Conservation (phyloP, 2,329 filamentous ascomycete species). For the Ciborinia camelliae region DNA sequence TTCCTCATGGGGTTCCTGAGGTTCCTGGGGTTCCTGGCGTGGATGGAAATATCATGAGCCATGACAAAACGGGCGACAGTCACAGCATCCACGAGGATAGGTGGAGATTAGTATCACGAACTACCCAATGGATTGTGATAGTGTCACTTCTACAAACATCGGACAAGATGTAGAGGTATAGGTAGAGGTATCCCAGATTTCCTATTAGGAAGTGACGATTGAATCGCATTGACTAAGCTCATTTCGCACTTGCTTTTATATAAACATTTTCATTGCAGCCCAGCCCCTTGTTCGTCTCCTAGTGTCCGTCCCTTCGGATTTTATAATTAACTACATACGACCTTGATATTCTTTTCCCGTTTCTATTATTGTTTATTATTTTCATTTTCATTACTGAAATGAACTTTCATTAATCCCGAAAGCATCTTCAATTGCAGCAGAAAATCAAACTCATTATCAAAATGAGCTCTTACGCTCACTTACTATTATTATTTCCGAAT, state of each 20-base stretch:
- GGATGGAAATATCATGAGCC: background rate
- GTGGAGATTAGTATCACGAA: background rate
- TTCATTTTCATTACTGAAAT: background rate
- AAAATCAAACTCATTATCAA: background rate
- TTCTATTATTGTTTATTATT: background rate
- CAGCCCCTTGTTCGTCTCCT: background rate
- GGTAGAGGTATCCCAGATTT: background rate
- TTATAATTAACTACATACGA: background rate
- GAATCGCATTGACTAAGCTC: background rate
- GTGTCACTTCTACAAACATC: background rate
- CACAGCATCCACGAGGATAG: background rate
- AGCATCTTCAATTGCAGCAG: background rate
- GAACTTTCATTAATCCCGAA: background rate
- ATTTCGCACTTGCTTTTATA: slow-evolving; percentile 8
- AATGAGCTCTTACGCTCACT: background rate
- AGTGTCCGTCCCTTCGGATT: background rate
- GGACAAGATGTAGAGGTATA: background rate
- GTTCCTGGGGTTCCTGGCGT: no score
- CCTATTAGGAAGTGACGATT: background rate
- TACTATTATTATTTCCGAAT: background rate
- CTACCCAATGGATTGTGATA: no score
- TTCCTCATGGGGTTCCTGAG: no score
- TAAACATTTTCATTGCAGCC: background rate
- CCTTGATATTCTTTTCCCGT: background rate
- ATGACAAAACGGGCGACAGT: background rate